These are phyloP conservation scores for Gastroboletus turbinatus DNA, from an alignment of 1,284 basidiomycete genomes.

Conservation along the genomic window DNA sequence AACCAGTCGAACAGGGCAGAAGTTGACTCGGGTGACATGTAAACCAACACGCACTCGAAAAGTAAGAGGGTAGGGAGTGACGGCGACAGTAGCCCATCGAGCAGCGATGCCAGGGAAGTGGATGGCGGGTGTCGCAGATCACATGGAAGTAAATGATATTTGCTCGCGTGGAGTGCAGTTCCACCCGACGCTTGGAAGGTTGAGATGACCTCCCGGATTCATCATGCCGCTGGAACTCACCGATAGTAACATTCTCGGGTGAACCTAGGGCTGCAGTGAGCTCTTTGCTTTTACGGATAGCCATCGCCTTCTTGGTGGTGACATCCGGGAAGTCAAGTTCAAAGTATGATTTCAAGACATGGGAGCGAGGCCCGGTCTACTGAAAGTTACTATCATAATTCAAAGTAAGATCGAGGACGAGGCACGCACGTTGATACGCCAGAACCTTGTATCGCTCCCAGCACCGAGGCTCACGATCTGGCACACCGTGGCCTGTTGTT, in stretches of 20 bases:
- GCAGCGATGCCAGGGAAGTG: slow-evolving; percentile 41
- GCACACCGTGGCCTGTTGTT: slow-evolving; percentile 20
- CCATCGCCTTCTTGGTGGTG: slow-evolving; percentile 80
- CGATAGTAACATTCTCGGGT: slow-evolving; percentile 41
- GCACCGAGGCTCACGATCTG: slow-evolving; percentile 32
- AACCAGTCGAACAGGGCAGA: slow-evolving; percentile 76
- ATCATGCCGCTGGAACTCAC: slow-evolving; percentile 32
- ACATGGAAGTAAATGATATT: slow-evolving; percentile 75
- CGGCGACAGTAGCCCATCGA: slow-evolving; percentile 54
- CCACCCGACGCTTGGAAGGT: slow-evolving; percentile 62
- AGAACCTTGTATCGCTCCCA: slow-evolving; percentile 57
- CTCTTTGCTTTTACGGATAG: slow-evolving; percentile 70
- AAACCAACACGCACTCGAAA: slow-evolving; percentile 92
- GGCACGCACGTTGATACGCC: slow-evolving; percentile 72
- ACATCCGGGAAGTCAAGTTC: slow-evolving; percentile 91
- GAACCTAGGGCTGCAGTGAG: slow-evolving; percentile 57
- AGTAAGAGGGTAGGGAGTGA: slow-evolving; percentile 76
- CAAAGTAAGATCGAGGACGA: slow-evolving; percentile 32
- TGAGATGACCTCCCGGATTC: slow-evolving; percentile 3
- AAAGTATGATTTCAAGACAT: slow-evolving; percentile 62
- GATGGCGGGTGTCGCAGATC: slow-evolving; percentile 66
- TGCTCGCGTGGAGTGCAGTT: slow-evolving; percentile 57
- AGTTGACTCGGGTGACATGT: slow-evolving; percentile 68
- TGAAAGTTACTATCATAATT: slow-evolving; percentile 20
- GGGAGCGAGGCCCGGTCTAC: slow-evolving; percentile 53